Base-by-base conservation (phyloP, 768 basidiomycete species). In the Asterophora parasitica region DNA sequence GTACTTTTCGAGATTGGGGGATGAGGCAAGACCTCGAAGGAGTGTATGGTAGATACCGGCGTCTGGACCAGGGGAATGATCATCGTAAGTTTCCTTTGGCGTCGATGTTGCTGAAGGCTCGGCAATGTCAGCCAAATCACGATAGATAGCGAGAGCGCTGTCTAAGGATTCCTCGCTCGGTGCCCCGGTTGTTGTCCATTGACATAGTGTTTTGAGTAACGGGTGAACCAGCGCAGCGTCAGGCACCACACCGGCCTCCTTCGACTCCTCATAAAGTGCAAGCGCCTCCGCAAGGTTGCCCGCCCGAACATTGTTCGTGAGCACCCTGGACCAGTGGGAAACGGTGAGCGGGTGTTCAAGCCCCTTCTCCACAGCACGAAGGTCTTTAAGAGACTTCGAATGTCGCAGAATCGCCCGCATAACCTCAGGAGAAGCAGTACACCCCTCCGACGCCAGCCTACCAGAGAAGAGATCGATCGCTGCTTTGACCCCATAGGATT, bases 161-260 rank as follows among this genome's bases (percentile, higher is more conserved):
- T 81, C 75, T 45, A 88, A 67, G 17, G 62, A 61, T 7, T 63
- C 58, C 2, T 79, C 74, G 2, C 70, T 61, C 12, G 67, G 66
- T 15, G 57, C 53, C 15, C 58, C 64, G 20, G 70, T 56, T 20
- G 64, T 59, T 15, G 63, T 31, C 30, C 30, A 57, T 19, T 66
- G 65, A 58, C 79, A 80, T 15, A 87, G 63, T 12, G 65, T 60
- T 20, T 65, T 72, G 19, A 89, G 67, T 2, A 88, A 59, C 3
- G 79, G 80, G n/a, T 71, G 70, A 15, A 83, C 65, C 42, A 86
- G 64, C 37, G 64, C 65, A 6, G 77, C 69, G 20, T 78, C 76
- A 4, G 79, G 78, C 3, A 53, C 56, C 15, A 82, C 60, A 17
- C 76, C 77, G 10, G 67, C 61, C 9, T 59, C 51, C 50, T 65